Evolutionary conservation across 306 rosid genomes (phyloP).

Genomic region (Dryas octopetala): DNA sequence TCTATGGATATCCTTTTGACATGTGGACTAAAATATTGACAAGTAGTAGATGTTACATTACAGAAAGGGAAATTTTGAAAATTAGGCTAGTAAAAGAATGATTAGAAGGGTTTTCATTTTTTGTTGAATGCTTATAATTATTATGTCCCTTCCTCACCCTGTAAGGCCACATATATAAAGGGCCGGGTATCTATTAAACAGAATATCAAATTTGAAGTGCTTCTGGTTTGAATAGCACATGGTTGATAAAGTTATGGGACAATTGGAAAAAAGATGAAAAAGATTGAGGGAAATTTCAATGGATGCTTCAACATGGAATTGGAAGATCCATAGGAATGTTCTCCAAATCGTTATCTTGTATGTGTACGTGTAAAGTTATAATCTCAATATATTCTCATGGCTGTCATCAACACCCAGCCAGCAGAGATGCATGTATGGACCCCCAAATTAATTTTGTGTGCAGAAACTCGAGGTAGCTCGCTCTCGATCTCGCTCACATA

Average conservation of each 20-base stretch:
- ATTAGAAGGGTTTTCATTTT: neutral
- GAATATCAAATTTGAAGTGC: constrained; percentile 22
- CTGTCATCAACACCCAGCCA: constrained; percentile 5
- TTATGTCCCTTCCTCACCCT: constrained; percentile 18
- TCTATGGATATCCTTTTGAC: no score
- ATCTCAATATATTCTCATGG: constrained; percentile 11
- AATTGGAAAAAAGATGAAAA: constrained; percentile 2
- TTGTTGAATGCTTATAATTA: neutral
- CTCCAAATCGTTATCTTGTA: neutral
- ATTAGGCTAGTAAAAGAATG: neutral
- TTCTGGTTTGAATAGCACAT: constrained; percentile 1
- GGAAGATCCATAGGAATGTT: constrained; percentile 34
- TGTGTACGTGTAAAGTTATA: constrained; percentile 12
- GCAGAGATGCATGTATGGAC: constrained; percentile 3
- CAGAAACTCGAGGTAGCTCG: constrained; percentile 28
- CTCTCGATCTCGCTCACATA: no score
- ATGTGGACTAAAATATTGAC: no score
- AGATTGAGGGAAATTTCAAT: neutral
- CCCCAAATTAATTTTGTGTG: constrained; percentile 11
- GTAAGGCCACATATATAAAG: constrained; percentile 21
- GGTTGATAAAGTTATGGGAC: neutral
- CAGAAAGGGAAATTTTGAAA: neutral
- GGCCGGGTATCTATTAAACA: neutral
- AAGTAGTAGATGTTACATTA: no score
- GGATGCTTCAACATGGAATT: constrained; percentile 25